Conservation (phyloP, 108 stramenopile genomes). For the Aureococcus anophagefferens region DNA sequence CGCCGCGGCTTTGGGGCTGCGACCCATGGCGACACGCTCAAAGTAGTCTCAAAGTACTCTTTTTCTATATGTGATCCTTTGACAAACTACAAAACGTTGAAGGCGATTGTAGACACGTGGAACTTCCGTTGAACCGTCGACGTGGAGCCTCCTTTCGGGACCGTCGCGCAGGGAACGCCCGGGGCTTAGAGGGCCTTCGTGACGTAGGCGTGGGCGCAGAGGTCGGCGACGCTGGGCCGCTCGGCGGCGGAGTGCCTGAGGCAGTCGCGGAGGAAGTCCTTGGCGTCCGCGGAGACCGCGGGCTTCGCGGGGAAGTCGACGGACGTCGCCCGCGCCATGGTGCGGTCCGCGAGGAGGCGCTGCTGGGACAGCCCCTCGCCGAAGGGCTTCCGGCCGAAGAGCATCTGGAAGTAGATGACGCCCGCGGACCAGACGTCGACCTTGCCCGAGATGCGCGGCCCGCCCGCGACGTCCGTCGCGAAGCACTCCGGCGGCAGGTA, state of each 20-base stretch:
- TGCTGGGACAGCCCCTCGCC: slow-evolving; percentile 97
- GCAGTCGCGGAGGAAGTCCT: slow-evolving; percentile 81
- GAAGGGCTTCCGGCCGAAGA: slow-evolving; percentile 90
- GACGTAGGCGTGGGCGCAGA: slow-evolving; percentile 71
- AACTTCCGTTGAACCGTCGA: too few relatives aligned
- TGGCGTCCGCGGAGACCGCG: slow-evolving; percentile 70
- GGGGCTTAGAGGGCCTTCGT: too few relatives aligned
- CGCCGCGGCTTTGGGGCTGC: too few relatives aligned
- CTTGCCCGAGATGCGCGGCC: slow-evolving; percentile 69
- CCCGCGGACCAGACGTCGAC: slow-evolving; percentile 99
- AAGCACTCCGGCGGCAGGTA: slow-evolving; percentile 99
- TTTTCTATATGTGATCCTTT: too few relatives aligned
- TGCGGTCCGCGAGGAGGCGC: slow-evolving; percentile 63
- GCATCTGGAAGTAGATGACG: slow-evolving; percentile 97
- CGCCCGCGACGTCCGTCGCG: slow-evolving; percentile 57
- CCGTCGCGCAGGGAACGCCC: too few relatives aligned
- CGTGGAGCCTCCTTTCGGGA: too few relatives aligned
- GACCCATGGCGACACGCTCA: too few relatives aligned
- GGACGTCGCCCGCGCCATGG: slow-evolving; percentile 82
- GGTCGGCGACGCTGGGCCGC: slow-evolving; percentile 74
- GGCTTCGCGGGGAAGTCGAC: slow-evolving; percentile 78
- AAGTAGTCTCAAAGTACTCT: too few relatives aligned
- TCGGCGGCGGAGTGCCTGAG: slow-evolving; percentile 74
- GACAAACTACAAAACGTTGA: too few relatives aligned
- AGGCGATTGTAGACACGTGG: too few relatives aligned